Evolutionary conservation across 2,329 filamentous ascomycete genomes (phyloP).

Genomic region (Phaeomoniella chlamydospora): DNA sequence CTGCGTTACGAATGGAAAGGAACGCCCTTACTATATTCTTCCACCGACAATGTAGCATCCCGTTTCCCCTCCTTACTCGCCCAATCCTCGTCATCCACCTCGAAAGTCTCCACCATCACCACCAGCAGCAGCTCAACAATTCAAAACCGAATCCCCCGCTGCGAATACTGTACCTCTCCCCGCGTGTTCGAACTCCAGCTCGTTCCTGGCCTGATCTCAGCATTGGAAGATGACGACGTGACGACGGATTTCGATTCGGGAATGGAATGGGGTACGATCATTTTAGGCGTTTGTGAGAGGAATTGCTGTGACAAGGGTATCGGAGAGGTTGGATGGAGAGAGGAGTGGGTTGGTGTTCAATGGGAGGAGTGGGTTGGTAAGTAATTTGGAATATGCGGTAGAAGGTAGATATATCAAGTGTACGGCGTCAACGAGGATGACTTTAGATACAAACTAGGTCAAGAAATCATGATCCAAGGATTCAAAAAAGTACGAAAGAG

Average conservation of each 20-base stretch:
- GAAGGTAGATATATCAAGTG: too few species aligned
- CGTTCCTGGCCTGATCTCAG: conserved; percentile 76
- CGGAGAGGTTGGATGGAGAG: conserved; percentile 61
- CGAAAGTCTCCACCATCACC: conserved; percentile 17
- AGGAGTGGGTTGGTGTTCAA: conserved; percentile 97
- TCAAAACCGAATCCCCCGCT: conserved; percentile 50
- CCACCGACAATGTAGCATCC: conserved; percentile 59
- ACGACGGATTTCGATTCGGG: conserved; percentile 49
- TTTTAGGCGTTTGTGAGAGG: conserved; percentile 68
- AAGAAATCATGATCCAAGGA: too few species aligned
- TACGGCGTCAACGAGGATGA: too few species aligned
- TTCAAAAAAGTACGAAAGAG: too few species aligned
- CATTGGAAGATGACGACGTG: conserved; percentile 63
- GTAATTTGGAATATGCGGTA: too few species aligned
- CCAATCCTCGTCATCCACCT: background rate
- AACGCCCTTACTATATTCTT: conserved; percentile 63
- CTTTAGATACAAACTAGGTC: too few species aligned
- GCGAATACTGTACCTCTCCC: conserved; percentile 57
- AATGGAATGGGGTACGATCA: conserved; percentile 96
- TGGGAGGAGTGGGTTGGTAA: conserved; percentile 59
- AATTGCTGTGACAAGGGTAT: conserved; percentile 53
- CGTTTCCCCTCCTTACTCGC: conserved; percentile 27
- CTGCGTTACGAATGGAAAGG: conserved; percentile 69
- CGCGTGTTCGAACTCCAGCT: conserved; percentile 87
- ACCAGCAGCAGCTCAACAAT: conserved; percentile 14